Conservation (phyloP, 352 stramenopile species). For the Phytophthora pinifolia region DNA sequence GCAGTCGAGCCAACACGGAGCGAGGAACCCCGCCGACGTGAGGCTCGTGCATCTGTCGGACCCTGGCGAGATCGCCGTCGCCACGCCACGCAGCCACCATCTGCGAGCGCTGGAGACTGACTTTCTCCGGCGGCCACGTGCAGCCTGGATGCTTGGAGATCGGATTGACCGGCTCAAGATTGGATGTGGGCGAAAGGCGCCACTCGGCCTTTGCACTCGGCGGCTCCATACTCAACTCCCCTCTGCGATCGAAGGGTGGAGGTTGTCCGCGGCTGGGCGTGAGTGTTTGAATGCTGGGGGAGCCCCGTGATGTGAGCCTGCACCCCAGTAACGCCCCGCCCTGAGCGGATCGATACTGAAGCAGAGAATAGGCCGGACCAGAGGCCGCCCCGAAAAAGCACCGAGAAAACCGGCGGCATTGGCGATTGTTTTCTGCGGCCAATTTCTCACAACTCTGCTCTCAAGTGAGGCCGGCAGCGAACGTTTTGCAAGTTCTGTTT, state of each 20-base stretch:
- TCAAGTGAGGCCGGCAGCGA: slow-evolving; percentile 1
- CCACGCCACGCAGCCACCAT: slow-evolving; percentile 30
- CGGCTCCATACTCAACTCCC: slow-evolving; percentile 31
- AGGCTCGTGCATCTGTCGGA: slow-evolving; percentile 30
- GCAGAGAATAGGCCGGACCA: slow-evolving; percentile 13
- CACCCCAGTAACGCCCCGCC: slow-evolving; percentile 22
- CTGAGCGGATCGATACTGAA: slow-evolving; percentile 11
- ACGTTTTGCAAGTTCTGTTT: slow-evolving; percentile 13
- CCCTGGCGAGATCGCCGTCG: slow-evolving; percentile 11
- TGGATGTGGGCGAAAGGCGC: slow-evolving; percentile 14
- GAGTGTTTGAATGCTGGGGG: slow-evolving; percentile 33
- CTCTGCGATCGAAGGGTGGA: slow-evolving; percentile 38
- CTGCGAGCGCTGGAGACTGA: slow-evolving; percentile 17
- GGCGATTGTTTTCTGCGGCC: slow-evolving; percentile 7
- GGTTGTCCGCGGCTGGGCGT: slow-evolving; percentile 17
- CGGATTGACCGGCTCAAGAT: slow-evolving; percentile 27
- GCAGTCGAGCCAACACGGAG: slow-evolving; percentile 29
- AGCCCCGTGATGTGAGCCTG: slow-evolving; percentile 19
- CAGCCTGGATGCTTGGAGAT: slow-evolving; percentile 23
- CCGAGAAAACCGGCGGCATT: slow-evolving; percentile 17
- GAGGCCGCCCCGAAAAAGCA: slow-evolving; percentile 25
- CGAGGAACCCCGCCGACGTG: slow-evolving; percentile 29
- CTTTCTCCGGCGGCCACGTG: slow-evolving; percentile 30
- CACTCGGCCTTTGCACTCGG: slow-evolving; percentile 22
- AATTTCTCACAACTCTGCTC: slow-evolving; percentile 12